Base-by-base conservation (phyloP, 2,329 filamentous ascomycete genomes). In the Beauveria varroae region DNA sequence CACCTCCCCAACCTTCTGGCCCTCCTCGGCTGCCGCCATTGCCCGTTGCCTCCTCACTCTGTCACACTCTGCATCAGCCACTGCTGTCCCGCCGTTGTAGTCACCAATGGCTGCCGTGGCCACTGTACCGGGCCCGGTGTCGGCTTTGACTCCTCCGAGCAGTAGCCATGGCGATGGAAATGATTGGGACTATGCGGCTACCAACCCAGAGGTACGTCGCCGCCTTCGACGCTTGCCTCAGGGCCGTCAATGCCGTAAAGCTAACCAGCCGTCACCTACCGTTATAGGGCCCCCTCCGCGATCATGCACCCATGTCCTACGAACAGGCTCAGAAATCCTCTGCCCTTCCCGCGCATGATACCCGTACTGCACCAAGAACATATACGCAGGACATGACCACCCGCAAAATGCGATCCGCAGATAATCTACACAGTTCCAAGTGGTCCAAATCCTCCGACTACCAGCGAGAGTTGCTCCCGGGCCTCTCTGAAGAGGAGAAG, bases 91-190 rank as follows among this genome's bases (percentile, higher is more conserved):
- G 61, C 64, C 16, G 16, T 20, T 59, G 18, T 50, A 28, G 57
- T 64, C 64, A 59, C 64, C 63, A 64, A 84, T 84, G 82, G 78
- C 81, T 68, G 76, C 79, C 69, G 78, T 84, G 71, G 80, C 81
- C 66, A 73, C 80, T 66, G 75, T 74, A 66, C 77, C 78, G 64
- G 77, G 77, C 64, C 75, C 78, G 57, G 75, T 78, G 63, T 76
- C 79, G 60, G 73, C 75, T 51, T 72, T 84, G 63, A 78, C 77
- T 64, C 78, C 79, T 62, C 76, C 80, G 18, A 75, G 74, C 65
- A 81, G 78, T 68, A 77, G 76, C 60, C 77, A 83, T 68, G 81
- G 75, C 52, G 75, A 80, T 51, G 74, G 73, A 44, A 73, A 75
- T 53, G 67, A 74, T 24, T 84, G 81, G 81, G 74, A 73, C 22